Conservation (phyloP, 306 rosid species). For the Begonia peltatifolia region DNA sequence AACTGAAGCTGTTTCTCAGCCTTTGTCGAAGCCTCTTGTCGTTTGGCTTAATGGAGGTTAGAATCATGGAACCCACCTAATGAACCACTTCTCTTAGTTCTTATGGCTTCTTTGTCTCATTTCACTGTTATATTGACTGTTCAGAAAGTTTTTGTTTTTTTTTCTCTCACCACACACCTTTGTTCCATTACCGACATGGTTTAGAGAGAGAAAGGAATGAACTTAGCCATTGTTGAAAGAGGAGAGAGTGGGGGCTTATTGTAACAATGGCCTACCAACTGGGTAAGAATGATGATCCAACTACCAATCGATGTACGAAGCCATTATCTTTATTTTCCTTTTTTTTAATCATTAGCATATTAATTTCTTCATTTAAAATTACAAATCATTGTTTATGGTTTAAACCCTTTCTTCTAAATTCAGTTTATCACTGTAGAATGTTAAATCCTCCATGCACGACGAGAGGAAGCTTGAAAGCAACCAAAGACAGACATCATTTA, state of each 20-base stretch:
- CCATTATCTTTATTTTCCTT: too few relatives aligned
- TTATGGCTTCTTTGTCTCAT: too few relatives aligned
- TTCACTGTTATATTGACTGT: slow-evolving; percentile 18
- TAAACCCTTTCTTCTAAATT: too few relatives aligned
- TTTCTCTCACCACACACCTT: not conserved
- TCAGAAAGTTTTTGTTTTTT: not conserved
- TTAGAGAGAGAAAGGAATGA: too few relatives aligned
- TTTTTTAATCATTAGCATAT: too few relatives aligned
- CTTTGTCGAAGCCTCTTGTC: slow-evolving; percentile 59
- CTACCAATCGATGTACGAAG: slow-evolving; percentile 13
- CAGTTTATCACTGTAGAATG: too few relatives aligned
- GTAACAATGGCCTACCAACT: slow-evolving; percentile 17
- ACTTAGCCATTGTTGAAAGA: not conserved
- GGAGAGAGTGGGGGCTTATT: not conserved
- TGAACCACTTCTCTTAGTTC: too few relatives aligned
- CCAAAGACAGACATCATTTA: slow-evolving; percentile 26
- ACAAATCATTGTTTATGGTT: too few relatives aligned
- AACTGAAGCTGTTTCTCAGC: slow-evolving; percentile 53
- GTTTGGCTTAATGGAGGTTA: slow-evolving; percentile 98
- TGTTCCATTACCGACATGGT: too few relatives aligned
- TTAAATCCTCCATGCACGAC: not conserved
- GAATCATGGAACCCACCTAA: too few relatives aligned
- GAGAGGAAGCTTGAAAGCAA: slow-evolving; percentile 33
- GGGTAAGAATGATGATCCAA: slow-evolving; percentile 39
- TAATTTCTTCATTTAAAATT: too few relatives aligned